phyloP scores from a whole-genome alignment of 2,329 filamentous ascomycete species.

The Neocatenulostroma microsporum region DNA sequence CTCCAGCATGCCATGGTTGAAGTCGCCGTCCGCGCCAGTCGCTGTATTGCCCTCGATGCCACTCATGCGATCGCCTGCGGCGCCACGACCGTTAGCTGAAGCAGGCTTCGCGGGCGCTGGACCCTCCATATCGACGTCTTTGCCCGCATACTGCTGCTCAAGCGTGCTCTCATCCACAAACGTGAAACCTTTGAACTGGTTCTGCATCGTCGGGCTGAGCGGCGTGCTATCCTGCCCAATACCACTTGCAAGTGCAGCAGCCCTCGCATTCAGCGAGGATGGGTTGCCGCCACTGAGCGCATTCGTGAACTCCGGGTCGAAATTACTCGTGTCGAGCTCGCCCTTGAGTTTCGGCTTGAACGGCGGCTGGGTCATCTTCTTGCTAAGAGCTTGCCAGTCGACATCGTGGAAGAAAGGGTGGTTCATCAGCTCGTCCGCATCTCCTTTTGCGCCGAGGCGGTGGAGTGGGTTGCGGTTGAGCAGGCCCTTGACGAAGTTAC shows the following conservation, averaged over 20 bases:
- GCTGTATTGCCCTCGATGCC: slow-evolving; percentile 37
- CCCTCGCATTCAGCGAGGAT: slow-evolving; percentile 80
- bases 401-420: slow-evolving; percentile 94
- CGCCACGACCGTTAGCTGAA: slow-evolving; percentile 20
- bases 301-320: slow-evolving; percentile 97
- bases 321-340: slow-evolving; percentile 94
- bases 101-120: slow-evolving; percentile 12
- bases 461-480: slow-evolving; percentile 97
- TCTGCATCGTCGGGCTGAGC: slow-evolving; percentile 88
- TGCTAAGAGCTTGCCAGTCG: slow-evolving; percentile 79
- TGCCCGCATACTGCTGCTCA: slow-evolving; percentile 63
- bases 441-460: slow-evolving; percentile 78
- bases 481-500: slow-evolving; percentile 96
- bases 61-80: slow-evolving; percentile 44
- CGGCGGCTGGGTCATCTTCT: slow-evolving; percentile 88
- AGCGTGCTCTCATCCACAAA: slow-evolving; percentile 97
- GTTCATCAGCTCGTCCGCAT: slow-evolving; percentile 87
- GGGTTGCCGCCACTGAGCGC: slow-evolving; percentile 81
- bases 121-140: slow-evolving; percentile 40
- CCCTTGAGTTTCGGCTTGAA: slow-evolving; percentile 98
- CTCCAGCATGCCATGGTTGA: slow-evolving; percentile 39
- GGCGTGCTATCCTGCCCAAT: slow-evolving; percentile 80
- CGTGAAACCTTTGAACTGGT: slow-evolving; percentile 96
- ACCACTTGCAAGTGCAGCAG: slow-evolving; percentile 75
- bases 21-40: slow-evolving; percentile 38